Conservation (phyloP, 345 rosid species). For the Salix udensis region DNA sequence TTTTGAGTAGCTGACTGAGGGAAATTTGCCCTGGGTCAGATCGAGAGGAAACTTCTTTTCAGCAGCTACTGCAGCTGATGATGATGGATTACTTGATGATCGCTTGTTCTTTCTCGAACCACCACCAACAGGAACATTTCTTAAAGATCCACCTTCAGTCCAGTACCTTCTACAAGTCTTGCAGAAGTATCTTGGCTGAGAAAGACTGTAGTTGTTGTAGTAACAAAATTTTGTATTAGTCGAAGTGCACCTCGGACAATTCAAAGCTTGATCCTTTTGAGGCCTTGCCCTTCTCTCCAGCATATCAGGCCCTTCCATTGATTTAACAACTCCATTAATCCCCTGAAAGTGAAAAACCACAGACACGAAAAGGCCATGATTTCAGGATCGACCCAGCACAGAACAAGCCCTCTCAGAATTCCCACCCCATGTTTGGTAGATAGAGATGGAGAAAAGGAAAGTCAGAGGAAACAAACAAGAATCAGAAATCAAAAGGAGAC, state of each 20-base stretch:
- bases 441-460: slow-evolving; percentile 2
- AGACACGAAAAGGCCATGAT: slow-evolving; percentile 19
- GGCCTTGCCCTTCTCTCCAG: slow-evolving; percentile 37
- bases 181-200: slow-evolving; percentile 61
- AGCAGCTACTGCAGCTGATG: slow-evolving; percentile 12
- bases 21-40: slow-evolving; percentile 8
- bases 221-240: slow-evolving; percentile 54
- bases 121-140: slow-evolving; percentile 63
- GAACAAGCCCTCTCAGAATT: neutral
- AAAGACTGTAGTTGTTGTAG: slow-evolving; percentile 55
- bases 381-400: slow-evolving; percentile 21
- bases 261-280: slow-evolving; percentile 39
- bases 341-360: slow-evolving; percentile 28
- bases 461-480: slow-evolving; percentile 20
- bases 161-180: slow-evolving; percentile 60
- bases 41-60: slow-evolving; percentile 22
- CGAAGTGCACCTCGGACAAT: slow-evolving; percentile 57
- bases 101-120: slow-evolving; percentile 57
- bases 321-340: slow-evolving; percentile 24
- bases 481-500: slow-evolving; percentile 17
- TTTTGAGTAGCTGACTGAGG: slow-evolving; percentile 28
- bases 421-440: neutral
- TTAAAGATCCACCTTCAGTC: slow-evolving; percentile 57
- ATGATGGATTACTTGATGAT: slow-evolving; percentile 23
- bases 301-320: slow-evolving; percentile 30